Conservation (phyloP, 257 asterid species). For the Nicotiana paniculata region DNA sequence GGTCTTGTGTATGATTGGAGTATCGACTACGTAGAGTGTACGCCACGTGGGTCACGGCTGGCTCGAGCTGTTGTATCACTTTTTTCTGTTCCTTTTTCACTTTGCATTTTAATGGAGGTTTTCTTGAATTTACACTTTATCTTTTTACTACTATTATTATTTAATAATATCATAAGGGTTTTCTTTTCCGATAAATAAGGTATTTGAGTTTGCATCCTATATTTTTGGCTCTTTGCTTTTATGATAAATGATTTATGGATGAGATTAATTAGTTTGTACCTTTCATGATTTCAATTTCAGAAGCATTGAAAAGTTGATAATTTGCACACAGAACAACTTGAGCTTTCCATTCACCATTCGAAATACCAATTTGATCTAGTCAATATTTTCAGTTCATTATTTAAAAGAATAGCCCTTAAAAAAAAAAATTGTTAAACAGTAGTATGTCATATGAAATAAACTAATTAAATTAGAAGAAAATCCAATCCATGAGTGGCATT, state of each 20-base stretch:
- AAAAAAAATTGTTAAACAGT: too few species aligned
- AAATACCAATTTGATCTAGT: too few species aligned
- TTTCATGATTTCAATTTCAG: not conserved
- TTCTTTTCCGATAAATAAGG: not conserved
- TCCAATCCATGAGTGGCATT: too few species aligned
- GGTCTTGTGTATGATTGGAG: not conserved
- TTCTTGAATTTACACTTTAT: too few species aligned
- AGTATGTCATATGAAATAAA: too few species aligned
- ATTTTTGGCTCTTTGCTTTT: not conserved
- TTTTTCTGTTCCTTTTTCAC: not conserved
- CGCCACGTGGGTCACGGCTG: not conserved
- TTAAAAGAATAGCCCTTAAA: too few species aligned
- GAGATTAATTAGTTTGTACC: not conserved
- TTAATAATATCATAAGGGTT: not conserved
- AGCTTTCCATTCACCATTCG: too few species aligned
- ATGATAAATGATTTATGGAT: not conserved
- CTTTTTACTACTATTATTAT: too few species aligned
- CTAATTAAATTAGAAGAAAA: too few species aligned
- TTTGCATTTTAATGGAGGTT: too few species aligned
- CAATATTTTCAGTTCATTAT: not conserved
- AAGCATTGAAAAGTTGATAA: not conserved
- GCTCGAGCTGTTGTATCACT: not conserved
- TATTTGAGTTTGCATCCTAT: not conserved
- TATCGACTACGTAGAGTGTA: not conserved
- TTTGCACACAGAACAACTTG: not conserved